Evolutionary conservation across 768 basidiomycete genomes (phyloP).

Genomic region (Serendipita indica): DNA sequence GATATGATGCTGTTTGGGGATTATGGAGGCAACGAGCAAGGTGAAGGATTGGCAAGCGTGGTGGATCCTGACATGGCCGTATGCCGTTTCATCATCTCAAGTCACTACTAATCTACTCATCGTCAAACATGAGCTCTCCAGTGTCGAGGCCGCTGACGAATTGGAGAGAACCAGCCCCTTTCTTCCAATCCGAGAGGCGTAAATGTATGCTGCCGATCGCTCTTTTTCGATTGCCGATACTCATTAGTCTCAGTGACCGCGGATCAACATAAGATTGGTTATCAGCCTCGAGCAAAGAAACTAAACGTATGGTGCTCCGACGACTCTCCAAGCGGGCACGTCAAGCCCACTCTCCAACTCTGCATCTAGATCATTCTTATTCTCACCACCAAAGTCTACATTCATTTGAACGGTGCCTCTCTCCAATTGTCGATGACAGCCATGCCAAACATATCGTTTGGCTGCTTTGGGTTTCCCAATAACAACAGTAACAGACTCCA

Average conservation of each 20-base stretch:
- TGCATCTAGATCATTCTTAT: not conserved
- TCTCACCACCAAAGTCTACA: not conserved
- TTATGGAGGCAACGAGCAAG: not conserved
- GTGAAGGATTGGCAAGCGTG: not conserved
- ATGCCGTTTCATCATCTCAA: not conserved
- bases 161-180: constrained; percentile 1
- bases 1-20: not conserved
- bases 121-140: constrained; percentile 7
- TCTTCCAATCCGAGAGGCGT: constrained; percentile 1
- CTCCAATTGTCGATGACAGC: not conserved
- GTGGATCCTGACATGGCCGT: constrained; percentile 4
- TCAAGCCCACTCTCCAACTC: not conserved
- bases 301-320: not conserved
- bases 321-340: not conserved
- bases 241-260: not conserved
- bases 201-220: not conserved
- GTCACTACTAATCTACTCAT: not conserved
- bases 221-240: not conserved
- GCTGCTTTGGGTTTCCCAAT: not conserved
- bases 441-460: not conserved
- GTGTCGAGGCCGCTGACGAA: not conserved
- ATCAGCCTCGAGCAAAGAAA: not conserved
- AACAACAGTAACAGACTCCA: not conserved
- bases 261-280: not conserved
- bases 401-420: not conserved